These are phyloP conservation scores for Syzygium malaccense DNA, from an alignment of 441 rosid genomes.

Conservation along the genomic window DNA sequence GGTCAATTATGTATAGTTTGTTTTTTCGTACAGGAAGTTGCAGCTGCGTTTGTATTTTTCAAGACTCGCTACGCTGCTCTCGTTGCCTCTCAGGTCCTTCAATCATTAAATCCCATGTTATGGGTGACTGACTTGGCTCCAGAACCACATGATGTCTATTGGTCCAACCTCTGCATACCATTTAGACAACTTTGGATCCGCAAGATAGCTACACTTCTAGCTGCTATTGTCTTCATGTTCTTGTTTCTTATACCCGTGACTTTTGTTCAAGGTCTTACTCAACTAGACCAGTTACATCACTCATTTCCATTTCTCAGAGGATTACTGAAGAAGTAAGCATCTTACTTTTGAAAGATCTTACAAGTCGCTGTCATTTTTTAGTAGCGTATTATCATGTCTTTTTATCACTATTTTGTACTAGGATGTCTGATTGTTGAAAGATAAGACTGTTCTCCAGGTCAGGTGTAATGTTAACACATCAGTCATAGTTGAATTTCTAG, in stretches of 20 bases:
- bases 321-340: conserved; percentile 53
- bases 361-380: background rate
- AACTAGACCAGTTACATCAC: conserved; percentile 47
- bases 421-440: background rate
- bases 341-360: background rate
- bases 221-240: conserved; percentile 66
- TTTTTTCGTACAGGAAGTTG: conserved; percentile 44
- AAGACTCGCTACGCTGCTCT: conserved; percentile 83
- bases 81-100: conserved; percentile 73
- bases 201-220: conserved; percentile 51
- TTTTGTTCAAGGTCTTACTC: conserved; percentile 76
- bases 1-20: background rate
- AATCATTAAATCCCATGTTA: conserved; percentile 84
- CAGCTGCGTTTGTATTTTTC: conserved; percentile 90
- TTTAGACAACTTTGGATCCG: conserved; percentile 89
- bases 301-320: conserved; percentile 60
- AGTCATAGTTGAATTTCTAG: background rate
- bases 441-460: background rate
- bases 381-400: background rate
- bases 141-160: conserved; percentile 84
- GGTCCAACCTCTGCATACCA: conserved; percentile 85
- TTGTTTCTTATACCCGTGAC: conserved; percentile 83
- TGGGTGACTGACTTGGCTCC: conserved; percentile 95
- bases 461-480: background rate
- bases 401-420: background rate